Conservation (phyloP, 164 flowering plant genomes). For the Vitis labrusca region DNA sequence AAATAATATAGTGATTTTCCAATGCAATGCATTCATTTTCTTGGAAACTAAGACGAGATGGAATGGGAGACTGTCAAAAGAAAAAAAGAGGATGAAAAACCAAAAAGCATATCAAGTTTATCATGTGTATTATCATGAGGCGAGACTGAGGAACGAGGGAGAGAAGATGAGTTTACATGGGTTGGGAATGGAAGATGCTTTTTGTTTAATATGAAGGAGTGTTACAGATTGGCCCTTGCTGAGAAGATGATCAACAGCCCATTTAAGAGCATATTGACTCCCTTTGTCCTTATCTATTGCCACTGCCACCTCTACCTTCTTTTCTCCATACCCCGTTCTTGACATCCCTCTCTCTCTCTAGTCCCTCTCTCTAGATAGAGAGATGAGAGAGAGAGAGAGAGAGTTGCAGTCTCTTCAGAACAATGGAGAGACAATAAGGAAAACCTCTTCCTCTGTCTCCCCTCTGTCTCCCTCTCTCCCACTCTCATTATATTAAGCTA, state of each 20-base stretch:
- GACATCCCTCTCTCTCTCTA: slow-evolving; percentile 2
- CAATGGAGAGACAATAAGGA: no score
- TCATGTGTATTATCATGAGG: neutral
- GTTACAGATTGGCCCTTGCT: slow-evolving; percentile 44
- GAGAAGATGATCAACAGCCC: slow-evolving; percentile 63
- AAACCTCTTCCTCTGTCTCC: no score
- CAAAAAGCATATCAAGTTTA: neutral
- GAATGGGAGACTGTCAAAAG: neutral
- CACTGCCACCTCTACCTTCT: slow-evolving; percentile 52
- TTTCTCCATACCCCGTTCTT: slow-evolving; percentile 12
- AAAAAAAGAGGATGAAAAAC: neutral
- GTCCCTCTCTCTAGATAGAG: neutral
- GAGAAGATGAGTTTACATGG: slow-evolving; percentile 23
- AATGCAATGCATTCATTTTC: neutral
- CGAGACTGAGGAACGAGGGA: neutral
- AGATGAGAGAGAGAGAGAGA: neutral
- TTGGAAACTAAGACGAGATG: neutral
- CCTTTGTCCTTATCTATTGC: slow-evolving; percentile 76
- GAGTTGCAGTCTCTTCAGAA: no score
- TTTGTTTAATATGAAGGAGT: slow-evolving; percentile 61
- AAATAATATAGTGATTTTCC: no score
- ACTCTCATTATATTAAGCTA: no score
- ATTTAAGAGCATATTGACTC: slow-evolving; percentile 79
- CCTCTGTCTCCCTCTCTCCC: no score
- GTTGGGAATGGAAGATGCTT: slow-evolving; percentile 23